Evolutionary conservation across 352 stramenopile genomes (phyloP), one percentile per base, ranked within the genome.

Genomic region (Phytophthora capsici): DNA sequence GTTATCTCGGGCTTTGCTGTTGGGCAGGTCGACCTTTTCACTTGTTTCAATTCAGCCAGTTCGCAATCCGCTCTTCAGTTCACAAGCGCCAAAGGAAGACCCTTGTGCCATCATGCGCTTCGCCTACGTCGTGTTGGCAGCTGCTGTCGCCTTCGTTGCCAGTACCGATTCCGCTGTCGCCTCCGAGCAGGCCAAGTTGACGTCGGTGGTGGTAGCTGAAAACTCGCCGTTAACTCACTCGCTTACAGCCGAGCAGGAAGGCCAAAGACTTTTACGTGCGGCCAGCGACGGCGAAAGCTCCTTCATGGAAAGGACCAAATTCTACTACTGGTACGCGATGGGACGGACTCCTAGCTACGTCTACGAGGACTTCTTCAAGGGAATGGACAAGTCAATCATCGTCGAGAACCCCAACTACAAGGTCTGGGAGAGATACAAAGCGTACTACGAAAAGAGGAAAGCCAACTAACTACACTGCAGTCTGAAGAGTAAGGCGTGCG

Each of bases 1-100:
- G 28, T 13, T 45, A 64, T 64, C 45, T 57, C 13, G 45, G 20
- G 57, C 57, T 64, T 64, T 64, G 57, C 57, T 49, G 10, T n/a
- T 5, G n/a, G 12, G 9, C 23, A 41, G 37, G 8, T 43, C 43
- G 23, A 40, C 54, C 25, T 48, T 46, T 47, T 28, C 44, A n/a
- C 32, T 57, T 13, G 9, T 19, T n/a, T 40, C 25, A 23, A 22
- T 22, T 63, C 22, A 40, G 37, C 19, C 57, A 66, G 26, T 66
- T 66, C 38, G 10, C 37, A 53, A 48, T 23, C 44, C 40, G 48
- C 38, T 46, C 38, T 46, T 47, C n/a, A 52, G 37, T 17, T 17
- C 32, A 38, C 43, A 63, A 48, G 44, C 13, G 13, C 10, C 20
- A 6, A 59, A 38, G 6, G 23, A 34, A 14, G 28, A 34, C 28